phyloP scores from a whole-genome alignment of 169 alveolate genomes.

The Plasmodium berghei region DNA sequence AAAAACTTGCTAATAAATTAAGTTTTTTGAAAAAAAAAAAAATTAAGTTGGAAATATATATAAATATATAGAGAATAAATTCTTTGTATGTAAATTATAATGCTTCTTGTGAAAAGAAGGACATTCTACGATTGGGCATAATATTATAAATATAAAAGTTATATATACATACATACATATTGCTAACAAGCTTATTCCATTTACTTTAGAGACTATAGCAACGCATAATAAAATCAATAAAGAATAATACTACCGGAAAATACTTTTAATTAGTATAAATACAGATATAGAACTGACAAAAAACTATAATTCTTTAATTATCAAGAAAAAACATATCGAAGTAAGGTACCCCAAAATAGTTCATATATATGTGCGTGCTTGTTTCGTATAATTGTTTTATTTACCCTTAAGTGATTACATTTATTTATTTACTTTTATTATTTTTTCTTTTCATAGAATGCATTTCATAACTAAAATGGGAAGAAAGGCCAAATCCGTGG shows the following conservation, averaged over 20 bases:
- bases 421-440: neutral
- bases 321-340: neutral
- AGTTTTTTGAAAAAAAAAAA: neutral
- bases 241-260: too few relatives aligned
- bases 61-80: neutral
- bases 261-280: too few relatives aligned
- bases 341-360: too few relatives aligned
- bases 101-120: neutral
- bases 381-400: too few relatives aligned
- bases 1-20: neutral
- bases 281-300: too few relatives aligned
- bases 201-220: too few relatives aligned
- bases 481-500: constrained; percentile 44
- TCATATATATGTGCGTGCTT: too few relatives aligned
- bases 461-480: constrained; percentile 63
- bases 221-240: too few relatives aligned
- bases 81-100: neutral
- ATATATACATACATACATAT: neutral
- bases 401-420: too few relatives aligned
- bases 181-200: neutral
- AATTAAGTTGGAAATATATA: too few relatives aligned
- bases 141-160: neutral
- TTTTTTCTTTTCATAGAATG: constrained; percentile 15
- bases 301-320: neutral
- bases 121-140: neutral